A percentile compares a stretch with the other conserved stretches of the same genome.
These are phyloP conservation scores for Poa annua DNA, from an alignment of 176 grass and related monocot genomes.

Conservation along the genomic window DNA sequence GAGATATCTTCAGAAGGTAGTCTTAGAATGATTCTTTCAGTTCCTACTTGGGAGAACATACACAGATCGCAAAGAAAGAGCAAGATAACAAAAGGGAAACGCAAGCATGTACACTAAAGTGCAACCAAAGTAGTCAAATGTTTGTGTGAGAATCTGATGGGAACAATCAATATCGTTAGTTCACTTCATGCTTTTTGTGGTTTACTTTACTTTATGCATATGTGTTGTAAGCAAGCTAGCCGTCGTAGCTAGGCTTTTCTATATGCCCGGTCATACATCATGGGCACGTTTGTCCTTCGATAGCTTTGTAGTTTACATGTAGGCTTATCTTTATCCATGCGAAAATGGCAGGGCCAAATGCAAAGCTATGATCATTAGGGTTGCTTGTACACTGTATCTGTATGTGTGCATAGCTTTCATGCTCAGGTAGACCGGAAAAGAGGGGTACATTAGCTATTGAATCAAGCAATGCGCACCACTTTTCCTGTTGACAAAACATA, in stretches of 20 bases:
- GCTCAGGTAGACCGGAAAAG: not conserved
- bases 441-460: not conserved
- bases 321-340: not conserved
- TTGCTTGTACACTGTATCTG: not conserved
- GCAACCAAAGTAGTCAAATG: slow-evolving; percentile 3
- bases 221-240: not conserved
- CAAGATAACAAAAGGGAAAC: not conserved
- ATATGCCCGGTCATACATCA: slow-evolving; percentile 11
- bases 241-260: not conserved
- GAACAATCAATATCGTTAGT: not conserved
- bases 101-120: not conserved
- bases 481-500: not conserved
- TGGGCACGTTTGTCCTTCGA: not conserved
- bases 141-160: slow-evolving; percentile 1
- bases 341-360: not conserved
- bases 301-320: not conserved
- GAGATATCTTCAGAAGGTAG: not conserved
- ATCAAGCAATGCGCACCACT: not conserved
- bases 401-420: not conserved
- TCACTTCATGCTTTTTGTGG: not conserved
- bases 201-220: not conserved
- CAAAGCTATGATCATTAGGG: slow-evolving; percentile 1
- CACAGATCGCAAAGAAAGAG: not conserved
- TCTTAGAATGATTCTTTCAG: not conserved
- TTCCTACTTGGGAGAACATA: not conserved